Conservation (phyloP, 2,329 filamentous ascomycete genomes). For the Fusarium sarcochroum region DNA sequence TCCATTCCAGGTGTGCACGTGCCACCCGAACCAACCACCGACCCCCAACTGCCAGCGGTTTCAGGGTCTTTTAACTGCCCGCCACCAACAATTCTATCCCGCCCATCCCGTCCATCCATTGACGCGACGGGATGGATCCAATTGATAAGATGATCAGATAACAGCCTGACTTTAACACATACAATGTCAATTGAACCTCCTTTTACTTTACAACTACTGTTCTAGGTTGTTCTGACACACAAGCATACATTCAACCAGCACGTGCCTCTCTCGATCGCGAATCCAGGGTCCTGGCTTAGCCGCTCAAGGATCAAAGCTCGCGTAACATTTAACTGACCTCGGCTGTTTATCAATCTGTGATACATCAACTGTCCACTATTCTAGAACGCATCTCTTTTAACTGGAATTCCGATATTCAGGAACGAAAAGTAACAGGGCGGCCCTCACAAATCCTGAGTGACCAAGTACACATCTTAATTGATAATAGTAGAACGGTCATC, state of each 20-base stretch:
- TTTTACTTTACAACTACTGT: too few relatives aligned
- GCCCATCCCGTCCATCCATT: constrained; percentile 8
- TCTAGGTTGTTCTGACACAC: not conserved
- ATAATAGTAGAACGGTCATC: too few relatives aligned
- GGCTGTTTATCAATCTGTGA: too few relatives aligned
- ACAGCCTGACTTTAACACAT: not conserved
- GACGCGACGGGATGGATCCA: not conserved
- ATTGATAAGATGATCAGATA: constrained; percentile 46
- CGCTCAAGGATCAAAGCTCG: constrained; percentile 1
- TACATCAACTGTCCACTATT: too few relatives aligned
- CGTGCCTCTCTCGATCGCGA: not conserved
- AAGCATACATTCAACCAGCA: not conserved
- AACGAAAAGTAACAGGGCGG: too few relatives aligned
- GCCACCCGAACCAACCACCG: constrained; percentile 34
- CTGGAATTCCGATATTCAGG: too few relatives aligned
- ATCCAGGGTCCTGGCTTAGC: not conserved
- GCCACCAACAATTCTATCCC: constrained; percentile 6
- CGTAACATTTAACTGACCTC: not conserved
- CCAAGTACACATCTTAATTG: too few relatives aligned
- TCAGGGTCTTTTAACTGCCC: constrained; percentile 28
- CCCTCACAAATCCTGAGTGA: too few relatives aligned
- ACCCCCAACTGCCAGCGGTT: constrained; percentile 26
- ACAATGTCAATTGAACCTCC: not conserved
- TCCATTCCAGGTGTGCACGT: constrained; percentile 42
- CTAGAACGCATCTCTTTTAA: too few relatives aligned